Evolutionary conservation across 2,329 filamentous ascomycete species (phyloP), one percentile per base, ranked within the genome.

Genomic region (Aspergillus pseudonomiae): DNA sequence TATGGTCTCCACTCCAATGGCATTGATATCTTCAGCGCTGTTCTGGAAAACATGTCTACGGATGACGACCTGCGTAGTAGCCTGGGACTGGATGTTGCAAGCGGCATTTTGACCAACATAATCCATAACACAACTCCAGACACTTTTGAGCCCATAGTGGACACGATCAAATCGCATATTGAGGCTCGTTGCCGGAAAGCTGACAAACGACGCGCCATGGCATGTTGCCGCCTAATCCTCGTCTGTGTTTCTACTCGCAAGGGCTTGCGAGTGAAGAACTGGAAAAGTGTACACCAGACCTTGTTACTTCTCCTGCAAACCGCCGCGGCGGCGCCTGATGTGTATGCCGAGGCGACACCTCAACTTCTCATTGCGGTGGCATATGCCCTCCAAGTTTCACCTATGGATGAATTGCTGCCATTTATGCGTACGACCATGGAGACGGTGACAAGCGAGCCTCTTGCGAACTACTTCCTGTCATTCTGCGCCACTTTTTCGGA

Each of bases 401-500:
- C 94, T 1, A 88, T 97, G 74, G 92, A 96, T 70, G 85, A 89
- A 7, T 80, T 96, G 41, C 88, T 96, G 48, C 87, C 91, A 1
- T 85, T 87, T 43, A 85, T 94, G 62, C 85, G 86, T 19, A 78
- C 86, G 4, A 83, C 96, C 53, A 86, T 87, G 74, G 87, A 89
- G 39, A 80, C 82, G 4, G 80, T 96, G 55, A 88, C 86, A 4
- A 85, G 85, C 58, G 87, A 90, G 52, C 84, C 85, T 1, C 84
- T 94, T 71, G 86, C 89, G 71, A 79, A 79, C 58, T 90, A 89
- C 81, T 98, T 97, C 75, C 85, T 98, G 50, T 85, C 89, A 0
- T 97, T 98, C 77, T 97, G 93, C 77, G 89, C 90, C 16, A 89
- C 92, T 59, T 89, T 95, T 69, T 89, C 92, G 0, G 86, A 92